Conservation (phyloP, 352 stramenopile species). For the Pseudoperonospora humuli region DNA sequence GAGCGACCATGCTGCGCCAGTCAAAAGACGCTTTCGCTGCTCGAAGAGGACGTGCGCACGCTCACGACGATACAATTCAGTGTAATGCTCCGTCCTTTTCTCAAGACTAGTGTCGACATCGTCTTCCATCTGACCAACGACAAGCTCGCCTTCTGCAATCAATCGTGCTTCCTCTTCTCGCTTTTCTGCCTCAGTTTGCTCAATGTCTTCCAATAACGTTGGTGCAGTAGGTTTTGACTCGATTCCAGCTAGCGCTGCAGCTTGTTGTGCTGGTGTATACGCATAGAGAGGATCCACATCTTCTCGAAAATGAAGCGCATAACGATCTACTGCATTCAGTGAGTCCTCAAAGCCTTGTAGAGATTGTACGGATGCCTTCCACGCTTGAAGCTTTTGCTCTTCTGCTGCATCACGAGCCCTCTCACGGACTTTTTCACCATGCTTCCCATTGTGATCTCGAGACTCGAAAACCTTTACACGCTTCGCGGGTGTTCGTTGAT, state of each 20-base stretch:
- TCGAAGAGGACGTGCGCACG: constrained; percentile 49
- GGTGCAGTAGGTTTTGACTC: constrained; percentile 12
- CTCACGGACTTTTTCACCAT: constrained; percentile 58
- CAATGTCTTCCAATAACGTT: constrained; percentile 41
- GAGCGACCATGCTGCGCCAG: constrained; percentile 47
- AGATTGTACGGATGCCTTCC: constrained; percentile 68
- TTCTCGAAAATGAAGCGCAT: constrained; percentile 89
- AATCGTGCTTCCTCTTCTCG: constrained; percentile 45
- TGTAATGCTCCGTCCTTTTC: constrained; percentile 26
- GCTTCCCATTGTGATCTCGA: constrained; percentile 13
- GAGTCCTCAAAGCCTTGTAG: constrained; percentile 87
- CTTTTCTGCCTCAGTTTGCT: constrained; percentile 58
- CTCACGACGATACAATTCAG: constrained; percentile 51
- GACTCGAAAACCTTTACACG: constrained; percentile 22
- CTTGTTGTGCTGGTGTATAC: constrained; percentile 37
- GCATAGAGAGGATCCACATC: constrained; percentile 84
- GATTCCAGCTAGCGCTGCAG: constrained; percentile 17
- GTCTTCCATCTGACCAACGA: constrained; percentile 37
- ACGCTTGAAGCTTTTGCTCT: constrained; percentile 88
- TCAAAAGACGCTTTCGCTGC: constrained; percentile 44
- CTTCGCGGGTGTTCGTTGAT: constrained; percentile 15
- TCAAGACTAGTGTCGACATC: constrained; percentile 8
- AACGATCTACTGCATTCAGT: constrained; percentile 89
- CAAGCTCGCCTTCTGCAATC: constrained; percentile 64
- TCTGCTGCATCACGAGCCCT: constrained; percentile 88